phyloP scores from a whole-genome alignment of 257 asterid species.

The Verbena officinalis region DNA sequence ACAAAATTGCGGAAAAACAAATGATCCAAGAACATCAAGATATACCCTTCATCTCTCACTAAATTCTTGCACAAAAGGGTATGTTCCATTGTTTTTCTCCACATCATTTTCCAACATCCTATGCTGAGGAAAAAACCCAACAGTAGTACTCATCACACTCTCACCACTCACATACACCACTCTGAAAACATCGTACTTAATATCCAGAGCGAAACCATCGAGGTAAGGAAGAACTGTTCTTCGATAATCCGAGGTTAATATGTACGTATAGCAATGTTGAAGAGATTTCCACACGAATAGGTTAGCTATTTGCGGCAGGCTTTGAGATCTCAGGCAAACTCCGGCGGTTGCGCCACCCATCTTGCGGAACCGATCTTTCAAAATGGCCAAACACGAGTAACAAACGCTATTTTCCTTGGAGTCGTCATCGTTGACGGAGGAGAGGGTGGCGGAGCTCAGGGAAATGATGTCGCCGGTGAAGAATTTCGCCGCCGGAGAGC shows the following conservation, averaged over 20 bases:
- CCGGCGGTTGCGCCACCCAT: constrained; percentile 63
- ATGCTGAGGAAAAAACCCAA: constrained; percentile 23
- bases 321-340: constrained; percentile 47
- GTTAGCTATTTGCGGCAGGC: constrained; percentile 29
- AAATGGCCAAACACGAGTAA: constrained; percentile 47
- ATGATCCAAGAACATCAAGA: background rate
- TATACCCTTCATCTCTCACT: background rate
- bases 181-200: constrained; percentile 65
- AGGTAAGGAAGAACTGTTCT: constrained; percentile 46
- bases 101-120: constrained; percentile 29
- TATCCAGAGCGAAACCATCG: constrained; percentile 43
- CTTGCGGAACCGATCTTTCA: constrained; percentile 49
- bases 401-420: constrained; percentile 9
- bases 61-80: constrained; percentile 6
- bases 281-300: constrained; percentile 65
- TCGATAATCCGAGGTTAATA: constrained; percentile 48
- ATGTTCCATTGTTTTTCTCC: constrained; percentile 23
- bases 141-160: background rate
- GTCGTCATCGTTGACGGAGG: constrained; percentile 4
- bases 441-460: constrained; percentile 40
- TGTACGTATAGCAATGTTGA: constrained; percentile 49
- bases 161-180: constrained; percentile 54
- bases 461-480: constrained; percentile 56
- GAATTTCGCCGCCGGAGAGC: constrained; percentile 60
- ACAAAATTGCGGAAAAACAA: background rate